Percentiles rank a stretch among this genome's conserved stretches.
Conservation (phyloP, 352 stramenopile genomes). For the Globisporangium spiculum region DNA sequence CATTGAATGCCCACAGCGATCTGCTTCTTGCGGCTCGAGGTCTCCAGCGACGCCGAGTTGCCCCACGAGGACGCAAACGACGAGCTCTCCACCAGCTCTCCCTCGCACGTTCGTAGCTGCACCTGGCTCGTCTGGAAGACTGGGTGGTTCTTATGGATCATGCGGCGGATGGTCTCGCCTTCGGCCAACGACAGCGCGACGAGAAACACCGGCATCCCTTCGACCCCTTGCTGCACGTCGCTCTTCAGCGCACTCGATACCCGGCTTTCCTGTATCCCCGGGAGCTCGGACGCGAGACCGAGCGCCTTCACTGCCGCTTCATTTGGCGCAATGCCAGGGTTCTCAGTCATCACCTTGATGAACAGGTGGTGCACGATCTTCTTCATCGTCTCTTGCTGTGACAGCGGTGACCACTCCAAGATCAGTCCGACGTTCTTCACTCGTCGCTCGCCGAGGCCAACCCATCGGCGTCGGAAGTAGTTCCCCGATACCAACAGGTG, state of each 20-base stretch:
- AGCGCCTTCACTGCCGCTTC: constrained; percentile 67
- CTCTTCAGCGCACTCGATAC: constrained; percentile 33
- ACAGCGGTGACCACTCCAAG: constrained; percentile 80
- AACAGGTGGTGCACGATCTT: constrained; percentile 63
- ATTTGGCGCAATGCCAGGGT: constrained; percentile 47
- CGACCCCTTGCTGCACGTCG: constrained; percentile 35
- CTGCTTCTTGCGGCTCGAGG: constrained; percentile 22
- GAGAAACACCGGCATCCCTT: constrained; percentile 78
- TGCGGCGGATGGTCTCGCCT: constrained; percentile 95
- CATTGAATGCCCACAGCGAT: constrained; percentile 76
- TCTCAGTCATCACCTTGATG: constrained; percentile 38
- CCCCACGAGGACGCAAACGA: constrained; percentile 64
- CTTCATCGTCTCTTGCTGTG: constrained; percentile 77
- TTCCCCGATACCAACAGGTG: constrained; percentile 83
- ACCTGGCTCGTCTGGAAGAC: constrained; percentile 69
- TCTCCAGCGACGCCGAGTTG: neutral
- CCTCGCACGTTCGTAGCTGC: constrained; percentile 75
- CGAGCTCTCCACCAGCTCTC: constrained; percentile 79
- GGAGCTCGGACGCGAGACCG: constrained; percentile 23
- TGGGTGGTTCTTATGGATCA: constrained; percentile 91
- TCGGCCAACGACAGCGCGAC: constrained; percentile 96
- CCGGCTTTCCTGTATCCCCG: constrained; percentile 17
- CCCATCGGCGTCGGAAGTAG: constrained; percentile 87
- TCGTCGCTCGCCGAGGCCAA: constrained; percentile 80
- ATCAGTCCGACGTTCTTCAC: constrained; percentile 89